Base-by-base conservation (phyloP, 106 monocot species). In the Apostasia ramifera region DNA sequence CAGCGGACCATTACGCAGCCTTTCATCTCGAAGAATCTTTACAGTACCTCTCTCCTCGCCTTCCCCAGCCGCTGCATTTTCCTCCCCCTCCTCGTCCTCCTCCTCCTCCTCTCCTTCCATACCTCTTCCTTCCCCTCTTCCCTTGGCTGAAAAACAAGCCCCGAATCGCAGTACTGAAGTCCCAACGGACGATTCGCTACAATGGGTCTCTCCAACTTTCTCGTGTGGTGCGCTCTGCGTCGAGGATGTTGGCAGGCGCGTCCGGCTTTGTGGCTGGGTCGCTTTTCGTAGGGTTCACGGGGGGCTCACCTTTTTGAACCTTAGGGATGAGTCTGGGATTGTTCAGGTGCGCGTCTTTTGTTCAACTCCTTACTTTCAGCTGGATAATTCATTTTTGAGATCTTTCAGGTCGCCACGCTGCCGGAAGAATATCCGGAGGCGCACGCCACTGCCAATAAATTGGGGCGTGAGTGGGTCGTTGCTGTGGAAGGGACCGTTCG, bases 231-330 rank as follows among this genome's bases (percentile, higher is more conserved):
- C 90, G 40, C 42, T 98, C 51, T 78, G 87, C 45, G 65, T 72
- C 8, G 81, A 46, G 6, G 92, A 92, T 56, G 85, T 90, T 54
- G 97, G 97, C 9, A 70, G 70, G 37, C 82, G 85, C 40, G 97
- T 98, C 61, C 54, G 70, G 40, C 83, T 98, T 48, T 90, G 92
- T 55, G 97, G 97, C 3, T 98, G 97, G 92, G 97, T 98, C 44
- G 92, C 92, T 2, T 74, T 98, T 10, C 97, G 85, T 55, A 60
- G 97, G 77, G 68, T 87, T 59, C 97, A 98, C 26, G 92, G 90
- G 5, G 92, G 97, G 0, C 83, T 98, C 58, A 98, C 92, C 54
- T 98, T 98, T 53, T 62, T 98, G 6, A 98, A 87, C 65, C 83
- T 98, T 4, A 82, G 97, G 53, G 97, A 98, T 59, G 74, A 70